A percentile compares a stretch with the other conserved stretches of the same genome.
Evolutionary conservation across 352 stramenopile genomes (phyloP).

Genomic region (Phytophthora foliorum): DNA sequence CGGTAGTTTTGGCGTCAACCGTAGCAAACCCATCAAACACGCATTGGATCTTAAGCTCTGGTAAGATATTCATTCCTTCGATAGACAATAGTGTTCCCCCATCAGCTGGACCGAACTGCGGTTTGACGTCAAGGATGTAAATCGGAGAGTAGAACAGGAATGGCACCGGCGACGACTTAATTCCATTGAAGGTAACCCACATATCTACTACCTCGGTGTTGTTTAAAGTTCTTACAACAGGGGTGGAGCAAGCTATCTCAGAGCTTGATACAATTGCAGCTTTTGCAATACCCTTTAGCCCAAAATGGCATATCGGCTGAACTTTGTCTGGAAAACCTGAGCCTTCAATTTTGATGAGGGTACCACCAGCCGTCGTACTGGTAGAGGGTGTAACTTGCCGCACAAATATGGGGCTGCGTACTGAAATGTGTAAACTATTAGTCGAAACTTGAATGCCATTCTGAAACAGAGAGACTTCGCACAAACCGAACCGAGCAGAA

Average conservation of each 20-base stretch:
- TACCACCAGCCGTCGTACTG: conserved; percentile 34
- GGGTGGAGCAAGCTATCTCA: conserved; percentile 35
- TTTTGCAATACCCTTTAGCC: conserved; percentile 9
- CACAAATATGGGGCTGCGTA: conserved; percentile 21
- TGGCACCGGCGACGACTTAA: conserved; percentile 28
- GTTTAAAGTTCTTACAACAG: conserved; percentile 17
- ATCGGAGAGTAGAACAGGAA: conserved; percentile 38
- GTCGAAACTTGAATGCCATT: conserved; percentile 38
- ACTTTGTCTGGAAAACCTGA: conserved; percentile 34
- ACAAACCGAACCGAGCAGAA: conserved; percentile 15
- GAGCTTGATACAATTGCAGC: conserved; percentile 32
- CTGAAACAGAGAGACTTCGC: conserved; percentile 37
- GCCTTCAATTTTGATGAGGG: conserved; percentile 44
- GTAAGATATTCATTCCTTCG: conserved; percentile 30
- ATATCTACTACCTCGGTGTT: conserved; percentile 25
- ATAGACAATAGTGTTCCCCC: conserved; percentile 45
- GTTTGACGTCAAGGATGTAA: conserved; percentile 23
- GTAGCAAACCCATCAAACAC: conserved; percentile 39
- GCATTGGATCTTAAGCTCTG: conserved; percentile 35
- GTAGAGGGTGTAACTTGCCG: conserved; percentile 32
- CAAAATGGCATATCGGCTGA: conserved; percentile 48
- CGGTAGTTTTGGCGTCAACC: conserved; percentile 12
- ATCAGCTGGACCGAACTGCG: conserved; percentile 41
- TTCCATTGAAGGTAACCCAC: conserved; percentile 45
- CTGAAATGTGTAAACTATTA: conserved; percentile 24